Base-by-base conservation (phyloP, 495 filamentous ascomycete species). In the Tuber microsphaerosporum region DNA sequence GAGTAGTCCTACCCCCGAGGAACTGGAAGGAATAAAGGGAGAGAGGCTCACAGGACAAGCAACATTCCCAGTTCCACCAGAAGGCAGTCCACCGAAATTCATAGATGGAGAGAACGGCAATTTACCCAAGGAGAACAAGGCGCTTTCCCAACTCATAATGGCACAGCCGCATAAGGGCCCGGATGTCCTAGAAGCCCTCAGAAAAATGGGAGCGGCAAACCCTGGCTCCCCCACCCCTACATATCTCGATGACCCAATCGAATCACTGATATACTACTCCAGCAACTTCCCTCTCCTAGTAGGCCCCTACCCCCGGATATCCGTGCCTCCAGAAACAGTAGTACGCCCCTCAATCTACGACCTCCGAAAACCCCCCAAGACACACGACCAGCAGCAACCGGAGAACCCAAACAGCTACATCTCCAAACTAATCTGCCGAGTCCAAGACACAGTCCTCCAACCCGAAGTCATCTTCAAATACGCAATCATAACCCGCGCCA, bases 241-340 rank as follows among this genome's bases (percentile, higher is more conserved):
- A 31, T 45, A 22, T 56, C 68, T 44, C 6, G 70, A 79, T 16
- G 44, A 75, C 9, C 70, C 76, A 1, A 6, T 31, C 34, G 56
- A 65, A 65, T 34, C 56, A 14, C 14, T 65, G 26, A 65, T 65
- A 65, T 65, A 34, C 26, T 65, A 65, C 16, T 65, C 56, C 26
- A 26, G 14, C 1, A 34, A 65, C 34, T 65, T 65, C n/a, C 56
- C 56, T 0, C 56, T 65, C 31, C 56, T 65, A 0, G 31, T 34
- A 26, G 56, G 56, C 56, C 56, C 56, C 2, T 65, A 31, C 5
- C 56, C 56, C 26, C 56, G 26, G 26, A 34, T 65, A 65, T 31
- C 2, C 14, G 56, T 65, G 0, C 56, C 3, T 14, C 56, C 56
- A 3, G 56, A 65, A 65, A 34, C 26, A 14, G 56, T 65, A 14